Base-by-base conservation (phyloP, 139 green algal genomes). In the Prasinococcaceae sp. region DNA sequence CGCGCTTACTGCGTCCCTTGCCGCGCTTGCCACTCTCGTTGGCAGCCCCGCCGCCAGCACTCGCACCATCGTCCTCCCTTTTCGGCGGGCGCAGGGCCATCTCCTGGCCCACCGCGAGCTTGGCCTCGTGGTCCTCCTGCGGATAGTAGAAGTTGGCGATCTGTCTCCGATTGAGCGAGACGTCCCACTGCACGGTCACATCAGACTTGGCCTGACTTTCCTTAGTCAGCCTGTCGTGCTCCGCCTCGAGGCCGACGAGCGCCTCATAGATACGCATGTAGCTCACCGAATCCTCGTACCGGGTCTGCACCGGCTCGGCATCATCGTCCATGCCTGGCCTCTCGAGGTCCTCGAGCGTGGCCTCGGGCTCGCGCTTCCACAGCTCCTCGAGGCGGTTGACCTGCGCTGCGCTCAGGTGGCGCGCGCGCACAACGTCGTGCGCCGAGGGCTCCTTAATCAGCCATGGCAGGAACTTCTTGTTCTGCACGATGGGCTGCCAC, bases 251-350 rank as follows among this genome's bases (percentile, higher is more conserved):
- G 68, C 93, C 84, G 12, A 98, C 66, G 6, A 93, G 66, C 27
- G 79, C 73, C 3, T 70, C 77, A 64, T 90, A 92, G 1, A 88
- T 55, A n/a, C n/a, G n/a, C n/a, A n/a, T n/a, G n/a, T n/a, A n/a
- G n/a, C n/a, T n/a, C n/a, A n/a, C n/a, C n/a, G n/a, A n/a, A 50
- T 97, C 89, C 30, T 94, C 86, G 50, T 95, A 97, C 35, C 71
- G 67, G 33, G 94, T 70, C 29, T 74, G 81, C 35, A 94, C 88
- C 14, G 76, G 84, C 14, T 66, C 55, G 12, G 72, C 54, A 52
- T 92, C 82, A 17, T 84, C 79, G 43, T 93, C 75, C 40, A 74
- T 63, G 1, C 55, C 62, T 0, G 68, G 66, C 36, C 77, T 74
- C 32, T 84, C 68, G 16, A 92, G 52, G 39, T 92, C 81, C 23